Conservation (phyloP, 805 yeast genomes). For the Phaffomyces antillensis region DNA sequence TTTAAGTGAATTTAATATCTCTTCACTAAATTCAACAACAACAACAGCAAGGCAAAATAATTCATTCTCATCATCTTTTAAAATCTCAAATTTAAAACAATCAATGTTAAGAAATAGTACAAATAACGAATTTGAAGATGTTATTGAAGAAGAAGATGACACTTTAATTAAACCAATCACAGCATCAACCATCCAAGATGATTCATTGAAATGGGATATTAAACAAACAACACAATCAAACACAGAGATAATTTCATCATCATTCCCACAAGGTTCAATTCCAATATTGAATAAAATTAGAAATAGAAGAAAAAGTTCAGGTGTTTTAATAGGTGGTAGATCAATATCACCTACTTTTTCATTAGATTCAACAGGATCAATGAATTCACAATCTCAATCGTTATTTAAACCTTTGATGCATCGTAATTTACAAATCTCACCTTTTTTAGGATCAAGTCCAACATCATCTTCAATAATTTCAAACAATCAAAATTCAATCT, state of each 20-base stretch:
- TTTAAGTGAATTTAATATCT: slow-evolving; percentile 19
- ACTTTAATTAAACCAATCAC: slow-evolving; percentile 1
- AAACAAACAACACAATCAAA: background rate
- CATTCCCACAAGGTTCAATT: slow-evolving; percentile 9
- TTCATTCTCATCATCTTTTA: slow-evolving; percentile 11
- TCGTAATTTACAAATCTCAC: slow-evolving; percentile 1
- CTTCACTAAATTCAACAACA: slow-evolving; percentile 8
- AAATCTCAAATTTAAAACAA: slow-evolving; percentile 13
- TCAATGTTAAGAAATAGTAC: slow-evolving; percentile 6
- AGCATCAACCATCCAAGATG: slow-evolving; percentile 11
- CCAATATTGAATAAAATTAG: slow-evolving; percentile 11
- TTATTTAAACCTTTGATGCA: slow-evolving; percentile 7
- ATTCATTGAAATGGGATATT: slow-evolving; percentile 17
- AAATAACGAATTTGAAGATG: slow-evolving; percentile 2
- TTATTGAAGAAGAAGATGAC: slow-evolving; percentile 18
- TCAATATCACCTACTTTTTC: slow-evolving; percentile 21
- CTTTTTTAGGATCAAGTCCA: background rate
- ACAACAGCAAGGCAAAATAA: slow-evolving; percentile 4
- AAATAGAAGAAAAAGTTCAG: slow-evolving; percentile 2
- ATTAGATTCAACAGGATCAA: slow-evolving; percentile 13
- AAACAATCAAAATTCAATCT: background rate
- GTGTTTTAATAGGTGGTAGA: slow-evolving; percentile 8
- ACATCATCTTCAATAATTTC: background rate
- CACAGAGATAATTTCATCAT: slow-evolving; percentile 18
- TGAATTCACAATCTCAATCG: slow-evolving; percentile 13